Conservation (phyloP, 495 filamentous ascomycete genomes). For the Physcia stellaris region DNA sequence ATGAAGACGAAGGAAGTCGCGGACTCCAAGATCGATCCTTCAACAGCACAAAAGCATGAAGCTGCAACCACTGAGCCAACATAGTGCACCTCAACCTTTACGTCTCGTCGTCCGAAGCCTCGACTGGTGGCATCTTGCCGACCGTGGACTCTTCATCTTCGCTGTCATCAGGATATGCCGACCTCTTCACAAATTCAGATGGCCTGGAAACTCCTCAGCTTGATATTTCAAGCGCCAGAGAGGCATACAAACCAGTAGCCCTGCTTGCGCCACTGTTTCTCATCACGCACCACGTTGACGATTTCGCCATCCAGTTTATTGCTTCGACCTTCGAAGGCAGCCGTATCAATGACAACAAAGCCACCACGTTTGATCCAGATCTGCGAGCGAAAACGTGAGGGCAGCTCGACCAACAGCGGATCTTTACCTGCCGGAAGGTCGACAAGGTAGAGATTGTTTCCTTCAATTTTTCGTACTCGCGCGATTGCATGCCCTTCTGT, state of each 20-base stretch:
- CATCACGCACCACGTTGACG: conserved; percentile 80
- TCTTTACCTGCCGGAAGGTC: conserved; percentile 42
- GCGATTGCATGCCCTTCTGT: conserved; percentile 52
- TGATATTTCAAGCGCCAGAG: background rate
- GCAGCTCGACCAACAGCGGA: conserved; percentile 60
- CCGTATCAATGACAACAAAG: conserved; percentile 70
- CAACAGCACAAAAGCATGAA: background rate
- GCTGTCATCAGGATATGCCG: conserved; percentile 39
- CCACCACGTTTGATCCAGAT: conserved; percentile 83
- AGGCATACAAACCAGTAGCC: conserved; percentile 59
- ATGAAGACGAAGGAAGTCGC: background rate
- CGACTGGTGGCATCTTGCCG: conserved; percentile 70
- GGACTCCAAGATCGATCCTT: background rate
- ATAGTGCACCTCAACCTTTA: background rate
- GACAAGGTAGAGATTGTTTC: conserved; percentile 76
- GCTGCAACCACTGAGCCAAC: background rate
- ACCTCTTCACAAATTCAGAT: conserved; percentile 57
- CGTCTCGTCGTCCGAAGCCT: conserved; percentile 33
- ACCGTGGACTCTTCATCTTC: conserved; percentile 67
- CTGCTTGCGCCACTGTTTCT: conserved; percentile 82
- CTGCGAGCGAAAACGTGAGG: conserved; percentile 68
- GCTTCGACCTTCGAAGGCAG: conserved; percentile 47
- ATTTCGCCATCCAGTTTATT: conserved; percentile 83
- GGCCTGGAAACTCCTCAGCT: conserved; percentile 45
- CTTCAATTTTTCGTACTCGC: conserved; percentile 63